Conservation (phyloP, 176 grass and related monocot species). For the Triticum urartu region DNA sequence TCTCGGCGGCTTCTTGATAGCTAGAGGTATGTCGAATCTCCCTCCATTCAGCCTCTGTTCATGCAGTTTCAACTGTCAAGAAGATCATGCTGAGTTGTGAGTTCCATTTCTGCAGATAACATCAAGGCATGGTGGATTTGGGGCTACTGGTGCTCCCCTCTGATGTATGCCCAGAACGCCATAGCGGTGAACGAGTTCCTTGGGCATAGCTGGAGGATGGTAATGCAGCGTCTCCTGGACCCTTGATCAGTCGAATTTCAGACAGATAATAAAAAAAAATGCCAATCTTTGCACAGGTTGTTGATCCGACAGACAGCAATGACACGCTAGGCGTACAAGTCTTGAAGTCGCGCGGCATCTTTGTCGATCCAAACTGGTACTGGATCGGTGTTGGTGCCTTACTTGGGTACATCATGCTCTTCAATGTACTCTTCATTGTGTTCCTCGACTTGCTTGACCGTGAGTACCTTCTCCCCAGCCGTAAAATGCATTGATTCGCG, state of each 20-base stretch:
- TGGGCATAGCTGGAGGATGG: constrained; percentile 73
- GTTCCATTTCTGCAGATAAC: constrained; percentile 51
- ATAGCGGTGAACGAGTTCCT: constrained; percentile 90
- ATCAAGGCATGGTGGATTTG: constrained; percentile 97
- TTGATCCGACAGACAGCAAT: constrained; percentile 32
- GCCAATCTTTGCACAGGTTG: constrained; percentile 30
- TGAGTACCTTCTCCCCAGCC: constrained; percentile 47
- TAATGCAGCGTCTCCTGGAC: constrained; percentile 31
- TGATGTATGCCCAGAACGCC: constrained; percentile 98
- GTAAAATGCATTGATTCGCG: constrained; percentile 9
- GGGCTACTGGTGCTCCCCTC: constrained; percentile 92
- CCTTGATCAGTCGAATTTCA: neutral
- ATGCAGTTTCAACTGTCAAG: neutral
- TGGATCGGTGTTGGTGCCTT: constrained; percentile 87
- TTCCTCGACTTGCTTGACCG: constrained; percentile 91
- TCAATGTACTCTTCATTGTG: constrained; percentile 86
- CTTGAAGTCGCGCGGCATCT: constrained; percentile 63
- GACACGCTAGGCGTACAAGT: constrained; percentile 66
- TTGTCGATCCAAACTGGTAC: constrained; percentile 90
- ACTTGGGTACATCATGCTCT: constrained; percentile 83
- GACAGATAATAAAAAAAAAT: constrained; percentile 26
- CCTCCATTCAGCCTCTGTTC: neutral
- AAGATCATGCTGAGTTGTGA: constrained; percentile 26
- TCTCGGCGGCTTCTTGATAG: constrained; percentile 93
- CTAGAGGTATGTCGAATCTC: constrained; percentile 53